These are phyloP conservation scores for Salix exigua DNA, from an alignment of 345 rosid genomes.

Conservation along the genomic window DNA sequence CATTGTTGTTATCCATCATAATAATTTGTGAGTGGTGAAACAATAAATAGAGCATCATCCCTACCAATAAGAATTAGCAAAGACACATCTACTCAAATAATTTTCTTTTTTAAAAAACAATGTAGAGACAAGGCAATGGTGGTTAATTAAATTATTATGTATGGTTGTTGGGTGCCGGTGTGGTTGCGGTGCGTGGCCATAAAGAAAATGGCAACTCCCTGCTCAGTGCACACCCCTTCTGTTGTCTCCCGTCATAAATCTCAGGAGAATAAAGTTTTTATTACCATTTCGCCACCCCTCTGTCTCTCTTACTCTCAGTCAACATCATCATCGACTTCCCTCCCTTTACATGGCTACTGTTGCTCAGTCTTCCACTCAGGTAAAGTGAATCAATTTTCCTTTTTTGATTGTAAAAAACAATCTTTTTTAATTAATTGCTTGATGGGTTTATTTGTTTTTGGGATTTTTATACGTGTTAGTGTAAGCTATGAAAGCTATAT, in stretches of 20 bases:
- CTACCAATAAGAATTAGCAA: too few relatives aligned
- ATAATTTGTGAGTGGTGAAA: too few relatives aligned
- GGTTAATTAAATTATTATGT: too few relatives aligned
- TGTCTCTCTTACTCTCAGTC: slow-evolving; percentile 9
- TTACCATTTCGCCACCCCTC: slow-evolving; percentile 29
- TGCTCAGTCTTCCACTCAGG: slow-evolving; percentile 57
- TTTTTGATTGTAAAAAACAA: neutral
- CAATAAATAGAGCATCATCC: too few relatives aligned
- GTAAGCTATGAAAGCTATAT: neutral
- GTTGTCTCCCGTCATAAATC: slow-evolving; percentile 22
- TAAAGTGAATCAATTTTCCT: slow-evolving; percentile 12
- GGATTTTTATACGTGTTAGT: neutral
- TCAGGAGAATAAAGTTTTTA: slow-evolving; percentile 11
- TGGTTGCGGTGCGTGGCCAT: slow-evolving; percentile 2
- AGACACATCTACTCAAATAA: too few relatives aligned
- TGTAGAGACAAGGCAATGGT: too few relatives aligned
- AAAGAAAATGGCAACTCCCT: slow-evolving; percentile 23
- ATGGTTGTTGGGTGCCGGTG: too few relatives aligned
- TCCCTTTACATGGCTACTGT: slow-evolving; percentile 65
- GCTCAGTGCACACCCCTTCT: slow-evolving; percentile 14
- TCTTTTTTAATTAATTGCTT: neutral
- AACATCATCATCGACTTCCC: slow-evolving; percentile 12
- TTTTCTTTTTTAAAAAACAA: too few relatives aligned
- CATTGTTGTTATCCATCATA: too few relatives aligned
- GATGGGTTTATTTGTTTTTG: neutral